phyloP scores from a whole-genome alignment of 345 rosid species.

The Lepidium didymum region DNA sequence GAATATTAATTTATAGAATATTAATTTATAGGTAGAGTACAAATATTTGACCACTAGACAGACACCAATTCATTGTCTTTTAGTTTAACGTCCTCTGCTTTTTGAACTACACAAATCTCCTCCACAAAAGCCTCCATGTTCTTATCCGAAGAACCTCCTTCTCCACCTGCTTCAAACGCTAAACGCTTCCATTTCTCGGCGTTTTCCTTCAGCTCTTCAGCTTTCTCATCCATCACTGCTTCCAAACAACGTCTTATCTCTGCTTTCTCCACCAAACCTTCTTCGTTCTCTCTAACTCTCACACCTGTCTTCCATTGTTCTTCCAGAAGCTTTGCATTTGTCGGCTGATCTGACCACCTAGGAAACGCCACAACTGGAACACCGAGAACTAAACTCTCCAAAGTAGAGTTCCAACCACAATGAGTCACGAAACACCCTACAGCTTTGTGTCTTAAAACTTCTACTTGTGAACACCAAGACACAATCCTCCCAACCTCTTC shows the following conservation, averaged over 20 bases:
- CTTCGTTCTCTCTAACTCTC: slow-evolving; percentile 35
- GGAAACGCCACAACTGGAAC: slow-evolving; percentile 70
- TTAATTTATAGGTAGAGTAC: no score
- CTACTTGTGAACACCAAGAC: slow-evolving; percentile 57
- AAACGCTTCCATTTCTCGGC: slow-evolving; percentile 48
- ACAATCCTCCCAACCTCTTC: slow-evolving; percentile 51
- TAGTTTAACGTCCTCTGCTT: not conserved
- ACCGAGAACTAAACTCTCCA: slow-evolving; percentile 48
- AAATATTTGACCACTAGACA: not conserved
- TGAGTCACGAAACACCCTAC: slow-evolving; percentile 64
- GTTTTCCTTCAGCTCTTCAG: slow-evolving; percentile 36
- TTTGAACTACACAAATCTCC: slow-evolving; percentile 10
- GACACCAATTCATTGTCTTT: not conserved
- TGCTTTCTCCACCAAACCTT: slow-evolving; percentile 37
- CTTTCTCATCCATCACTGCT: slow-evolving; percentile 38
- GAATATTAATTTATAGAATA: no score
- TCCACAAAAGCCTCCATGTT: slow-evolving; percentile 48
- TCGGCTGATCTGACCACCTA: slow-evolving; percentile 59
- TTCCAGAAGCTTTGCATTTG: slow-evolving; percentile 48
- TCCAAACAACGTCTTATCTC: slow-evolving; percentile 65
- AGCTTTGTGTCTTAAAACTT: slow-evolving; percentile 46
- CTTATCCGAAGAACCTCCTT: slow-evolving; percentile 45
- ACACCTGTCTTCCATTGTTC: slow-evolving; percentile 53
- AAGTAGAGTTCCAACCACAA: slow-evolving; percentile 72
- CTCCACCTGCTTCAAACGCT: slow-evolving; percentile 38